phyloP scores from a whole-genome alignment of 805 yeast genomes.

The Ogataea allantospora region DNA sequence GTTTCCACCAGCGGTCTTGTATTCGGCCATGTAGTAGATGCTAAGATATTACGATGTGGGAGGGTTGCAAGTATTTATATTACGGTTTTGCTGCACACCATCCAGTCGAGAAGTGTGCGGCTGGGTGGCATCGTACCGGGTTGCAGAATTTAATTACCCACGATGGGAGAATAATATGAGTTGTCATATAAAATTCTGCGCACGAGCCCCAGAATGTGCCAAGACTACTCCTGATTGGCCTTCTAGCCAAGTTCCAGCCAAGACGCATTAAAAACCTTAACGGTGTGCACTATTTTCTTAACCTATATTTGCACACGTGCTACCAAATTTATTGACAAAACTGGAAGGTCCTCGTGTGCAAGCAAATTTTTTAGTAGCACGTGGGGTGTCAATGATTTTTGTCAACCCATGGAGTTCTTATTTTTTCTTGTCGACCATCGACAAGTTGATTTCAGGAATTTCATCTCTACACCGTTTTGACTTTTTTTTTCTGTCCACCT shows the following conservation, averaged over 20 bases:
- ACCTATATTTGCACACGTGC: slow-evolving; percentile 7
- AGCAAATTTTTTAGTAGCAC: slow-evolving; percentile 6
- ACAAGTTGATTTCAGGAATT: neutral
- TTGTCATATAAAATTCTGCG: neutral
- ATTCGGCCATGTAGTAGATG: slow-evolving; percentile 11
- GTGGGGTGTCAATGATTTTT: slow-evolving; percentile 15
- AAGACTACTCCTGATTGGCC: neutral
- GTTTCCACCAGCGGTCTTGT: slow-evolving; percentile 67
- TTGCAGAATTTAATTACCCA: slow-evolving; percentile 3
- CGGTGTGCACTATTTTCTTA: too few species aligned
- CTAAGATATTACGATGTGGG: neutral
- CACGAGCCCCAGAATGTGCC: neutral
- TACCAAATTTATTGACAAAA: slow-evolving; percentile 4
- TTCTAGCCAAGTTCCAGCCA: too few species aligned
- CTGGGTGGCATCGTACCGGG: slow-evolving; percentile 1
- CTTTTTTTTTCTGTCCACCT: slow-evolving; percentile 8
- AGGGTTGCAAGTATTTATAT: slow-evolving; percentile 4
- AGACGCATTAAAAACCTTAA: too few species aligned
- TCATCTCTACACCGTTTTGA: slow-evolving; percentile 7
- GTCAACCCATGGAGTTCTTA: too few species aligned
- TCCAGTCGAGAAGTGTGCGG: slow-evolving; percentile 1
- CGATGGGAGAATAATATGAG: slow-evolving; percentile 1
- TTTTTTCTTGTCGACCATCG: slow-evolving; percentile 2
- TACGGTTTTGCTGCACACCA: slow-evolving; percentile 1
- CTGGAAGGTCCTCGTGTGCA: slow-evolving; percentile 19